phyloP scores from a whole-genome alignment of 306 rosid species.

The Parietaria judaica region DNA sequence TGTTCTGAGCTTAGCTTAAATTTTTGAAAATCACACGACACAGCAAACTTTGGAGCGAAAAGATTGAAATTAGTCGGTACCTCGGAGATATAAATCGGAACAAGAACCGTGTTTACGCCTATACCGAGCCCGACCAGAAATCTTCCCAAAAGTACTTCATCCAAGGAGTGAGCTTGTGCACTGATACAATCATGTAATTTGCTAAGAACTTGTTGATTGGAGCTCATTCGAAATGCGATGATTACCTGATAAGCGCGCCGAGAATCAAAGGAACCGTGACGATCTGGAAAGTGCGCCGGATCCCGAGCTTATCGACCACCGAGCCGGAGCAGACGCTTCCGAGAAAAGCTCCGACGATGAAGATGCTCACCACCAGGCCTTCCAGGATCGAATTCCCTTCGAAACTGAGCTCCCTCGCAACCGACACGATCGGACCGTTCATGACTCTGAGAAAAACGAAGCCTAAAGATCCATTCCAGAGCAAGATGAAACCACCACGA shows the following conservation, averaged over 20 bases:
- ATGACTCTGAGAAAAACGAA: slow-evolving; percentile 50
- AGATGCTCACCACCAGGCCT: slow-evolving; percentile 87
- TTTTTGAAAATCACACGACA: not conserved
- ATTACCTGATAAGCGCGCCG: slow-evolving; percentile 70
- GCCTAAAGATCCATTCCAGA: not conserved
- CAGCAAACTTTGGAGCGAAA: not conserved
- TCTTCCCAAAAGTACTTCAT: slow-evolving; percentile 76
- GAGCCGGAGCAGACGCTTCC: slow-evolving; percentile 72
- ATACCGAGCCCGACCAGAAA: slow-evolving; percentile 96
- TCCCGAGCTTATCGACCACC: slow-evolving; percentile 79
- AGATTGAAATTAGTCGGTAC: slow-evolving; percentile 23
- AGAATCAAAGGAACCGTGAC: slow-evolving; percentile 68
- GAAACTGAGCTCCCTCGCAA: slow-evolving; percentile 81
- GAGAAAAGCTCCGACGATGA: slow-evolving; percentile 78
- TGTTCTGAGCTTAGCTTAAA: not conserved
- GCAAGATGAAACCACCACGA: not conserved
- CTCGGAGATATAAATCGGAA: slow-evolving; percentile 85
- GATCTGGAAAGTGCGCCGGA: slow-evolving; percentile 66
- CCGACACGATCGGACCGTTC: slow-evolving; percentile 83
- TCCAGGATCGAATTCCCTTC: slow-evolving; percentile 68
- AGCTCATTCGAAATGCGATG: not conserved
- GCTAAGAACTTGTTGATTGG: no score
- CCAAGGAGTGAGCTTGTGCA: slow-evolving; percentile 70
- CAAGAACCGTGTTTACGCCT: slow-evolving; percentile 83
- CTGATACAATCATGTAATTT: slow-evolving; percentile 32